A percentile compares a stretch with the other conserved stretches of the same genome.
Conservation (phyloP, 192 early-diverging fungal species). For the Coemansia pectinata region DNA sequence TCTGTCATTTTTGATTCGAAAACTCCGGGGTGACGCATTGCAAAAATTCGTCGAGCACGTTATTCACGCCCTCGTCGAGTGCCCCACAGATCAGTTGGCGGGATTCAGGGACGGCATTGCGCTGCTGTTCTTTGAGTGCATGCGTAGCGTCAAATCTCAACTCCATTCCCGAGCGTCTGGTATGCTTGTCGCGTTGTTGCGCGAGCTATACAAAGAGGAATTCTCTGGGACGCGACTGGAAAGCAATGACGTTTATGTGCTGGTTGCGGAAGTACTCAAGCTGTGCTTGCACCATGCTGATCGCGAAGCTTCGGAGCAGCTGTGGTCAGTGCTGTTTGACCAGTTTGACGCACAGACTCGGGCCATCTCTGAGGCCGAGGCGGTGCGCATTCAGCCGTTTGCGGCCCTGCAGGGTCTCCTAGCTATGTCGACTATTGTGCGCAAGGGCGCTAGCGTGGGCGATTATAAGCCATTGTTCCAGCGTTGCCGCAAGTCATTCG, state of each 20-base stretch:
- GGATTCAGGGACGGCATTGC: constrained; percentile 74
- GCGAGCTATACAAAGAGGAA: constrained; percentile 33
- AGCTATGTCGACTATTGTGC: constrained; percentile 26
- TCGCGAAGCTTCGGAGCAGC: constrained; percentile 25
- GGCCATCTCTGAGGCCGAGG: neutral
- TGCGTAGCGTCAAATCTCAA: constrained; percentile 65
- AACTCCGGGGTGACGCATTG: constrained; percentile 64
- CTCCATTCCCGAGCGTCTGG: constrained; percentile 59
- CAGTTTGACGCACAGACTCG: constrained; percentile 32
- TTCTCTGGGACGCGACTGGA: constrained; percentile 16
- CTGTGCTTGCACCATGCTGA: constrained; percentile 33
- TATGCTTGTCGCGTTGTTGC: constrained; percentile 46
- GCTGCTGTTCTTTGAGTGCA: constrained; percentile 79
- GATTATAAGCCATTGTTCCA: constrained; percentile 38
- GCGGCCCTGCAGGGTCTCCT: constrained; percentile 25
- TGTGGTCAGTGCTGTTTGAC: constrained; percentile 35
- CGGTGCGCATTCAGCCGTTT: constrained; percentile 19
- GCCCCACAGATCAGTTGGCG: constrained; percentile 27
- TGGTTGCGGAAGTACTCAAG: constrained; percentile 34
- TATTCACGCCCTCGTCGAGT: constrained; percentile 49
- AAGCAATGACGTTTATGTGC: constrained; percentile 23
- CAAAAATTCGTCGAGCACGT: constrained; percentile 65
- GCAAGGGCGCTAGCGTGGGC: constrained; percentile 47
- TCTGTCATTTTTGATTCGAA: constrained; percentile 87
- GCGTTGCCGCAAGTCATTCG: constrained; percentile 33